A percentile compares a stretch with the other conserved stretches of the same genome.
phyloP scores from a whole-genome alignment of 208 protist species.

The Acanthamoeba lenticulata region DNA sequence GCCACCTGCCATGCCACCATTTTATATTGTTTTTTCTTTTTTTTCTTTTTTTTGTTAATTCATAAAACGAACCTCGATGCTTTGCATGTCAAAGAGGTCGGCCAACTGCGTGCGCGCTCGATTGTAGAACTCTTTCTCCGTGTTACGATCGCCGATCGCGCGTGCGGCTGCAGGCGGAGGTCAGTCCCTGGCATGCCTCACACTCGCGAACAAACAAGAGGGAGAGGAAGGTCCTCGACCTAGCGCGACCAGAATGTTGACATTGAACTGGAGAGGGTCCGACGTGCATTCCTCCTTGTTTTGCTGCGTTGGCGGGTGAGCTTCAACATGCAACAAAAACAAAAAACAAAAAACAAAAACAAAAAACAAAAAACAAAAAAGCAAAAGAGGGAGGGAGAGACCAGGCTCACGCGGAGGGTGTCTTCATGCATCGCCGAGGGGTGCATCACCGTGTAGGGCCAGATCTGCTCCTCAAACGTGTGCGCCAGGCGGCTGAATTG shows the following conservation, averaged over 20 bases:
- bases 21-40: too few relatives aligned
- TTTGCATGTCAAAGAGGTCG: background rate
- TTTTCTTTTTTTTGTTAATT: too few relatives aligned
- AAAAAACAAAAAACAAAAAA: background rate
- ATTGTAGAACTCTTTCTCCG: background rate
- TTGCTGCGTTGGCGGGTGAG: background rate
- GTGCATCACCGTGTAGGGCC: slow-evolving; percentile 10
- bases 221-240: background rate
- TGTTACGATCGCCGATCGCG: background rate
- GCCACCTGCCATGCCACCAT: background rate
- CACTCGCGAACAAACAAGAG: background rate
- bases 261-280: background rate
- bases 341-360: too few relatives aligned
- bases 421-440: background rate
- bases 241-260: background rate
- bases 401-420: background rate
- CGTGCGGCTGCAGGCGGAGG: background rate
- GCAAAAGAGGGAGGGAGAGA: background rate
- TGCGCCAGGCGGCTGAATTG: background rate
- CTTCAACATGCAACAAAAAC: too few relatives aligned
- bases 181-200: too few relatives aligned
- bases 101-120: background rate
- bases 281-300: background rate
- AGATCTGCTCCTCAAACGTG: background rate
- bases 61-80: background rate